Conservation (phyloP, 129 eudicot species). For the Flaveria linearis region DNA sequence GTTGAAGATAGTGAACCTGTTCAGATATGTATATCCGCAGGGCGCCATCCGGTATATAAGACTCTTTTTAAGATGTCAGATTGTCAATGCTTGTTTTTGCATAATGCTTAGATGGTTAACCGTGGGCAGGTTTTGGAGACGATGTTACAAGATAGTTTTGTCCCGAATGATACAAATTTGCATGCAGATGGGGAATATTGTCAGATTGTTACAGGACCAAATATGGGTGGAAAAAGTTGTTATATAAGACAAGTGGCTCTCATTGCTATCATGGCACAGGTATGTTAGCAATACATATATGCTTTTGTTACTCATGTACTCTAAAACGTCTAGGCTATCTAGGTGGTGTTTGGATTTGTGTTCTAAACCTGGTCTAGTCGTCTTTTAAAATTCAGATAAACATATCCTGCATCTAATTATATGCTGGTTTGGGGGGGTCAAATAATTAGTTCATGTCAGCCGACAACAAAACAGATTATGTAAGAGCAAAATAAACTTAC, state of each 20-base stretch:
- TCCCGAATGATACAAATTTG: conserved; percentile 80
- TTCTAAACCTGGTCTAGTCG: not conserved
- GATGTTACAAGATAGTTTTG: conserved; percentile 67
- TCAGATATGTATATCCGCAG: conserved; percentile 70
- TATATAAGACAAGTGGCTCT: conserved; percentile 99
- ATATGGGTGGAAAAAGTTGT: conserved; percentile 99
- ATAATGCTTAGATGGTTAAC: conserved; percentile 18
- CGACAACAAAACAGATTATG: not conserved
- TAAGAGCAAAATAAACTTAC: not conserved
- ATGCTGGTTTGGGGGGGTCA: not conserved
- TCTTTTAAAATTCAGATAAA: not conserved
- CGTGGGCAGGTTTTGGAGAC: conserved; percentile 74
- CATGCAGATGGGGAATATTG: conserved; percentile 72
- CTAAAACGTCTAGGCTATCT: not conserved
- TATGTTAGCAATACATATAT: conserved; percentile 18
- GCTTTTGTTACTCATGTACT: not conserved
- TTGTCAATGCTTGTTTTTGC: not conserved
- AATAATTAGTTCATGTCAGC: too few relatives aligned
- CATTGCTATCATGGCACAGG: conserved; percentile 94
- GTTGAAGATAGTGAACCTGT: conserved; percentile 73
- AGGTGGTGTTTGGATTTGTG: not conserved
- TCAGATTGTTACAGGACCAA: conserved; percentile 94
- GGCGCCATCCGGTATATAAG: conserved; percentile 89
- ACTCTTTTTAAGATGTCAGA: not conserved
- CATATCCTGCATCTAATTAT: not conserved